Percentiles rank a stretch among this genome's conserved stretches.
These are phyloP conservation scores for Medicago truncatula DNA, from an alignment of 306 rosid genomes.

Conservation along the genomic window DNA sequence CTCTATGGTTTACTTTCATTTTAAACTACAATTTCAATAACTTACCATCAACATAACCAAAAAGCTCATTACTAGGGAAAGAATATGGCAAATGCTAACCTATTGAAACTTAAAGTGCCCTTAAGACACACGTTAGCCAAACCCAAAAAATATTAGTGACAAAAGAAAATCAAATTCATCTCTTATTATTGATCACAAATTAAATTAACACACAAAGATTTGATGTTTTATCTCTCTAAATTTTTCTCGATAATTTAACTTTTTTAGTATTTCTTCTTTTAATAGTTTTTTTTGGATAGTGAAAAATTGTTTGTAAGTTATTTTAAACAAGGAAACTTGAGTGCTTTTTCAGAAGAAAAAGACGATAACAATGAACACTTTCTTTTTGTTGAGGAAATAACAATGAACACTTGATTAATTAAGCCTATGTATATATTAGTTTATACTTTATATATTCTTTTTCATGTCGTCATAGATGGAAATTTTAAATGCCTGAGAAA, in stretches of 20 bases:
- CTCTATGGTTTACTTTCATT: constrained; percentile 29
- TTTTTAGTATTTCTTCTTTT: not conserved
- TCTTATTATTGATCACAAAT: not conserved
- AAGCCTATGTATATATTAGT: not conserved
- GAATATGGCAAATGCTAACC: too few species aligned
- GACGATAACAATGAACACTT: too few species aligned
- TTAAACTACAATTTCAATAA: constrained; percentile 29
- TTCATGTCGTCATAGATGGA: constrained; percentile 19
- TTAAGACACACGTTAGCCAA: too few species aligned
- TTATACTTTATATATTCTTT: not conserved
- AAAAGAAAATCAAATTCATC: not conserved
- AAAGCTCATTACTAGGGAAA: not conserved
- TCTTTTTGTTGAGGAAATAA: too few species aligned
- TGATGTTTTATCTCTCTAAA: not conserved
- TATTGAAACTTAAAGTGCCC: too few species aligned
- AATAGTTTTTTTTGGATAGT: not conserved
- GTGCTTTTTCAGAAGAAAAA: too few species aligned
- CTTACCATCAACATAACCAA: not conserved
- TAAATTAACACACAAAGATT: not conserved
- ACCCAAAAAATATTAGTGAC: too few species aligned
- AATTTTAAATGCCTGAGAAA: constrained; percentile 25
- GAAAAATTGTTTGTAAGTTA: not conserved
- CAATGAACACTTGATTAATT: too few species aligned
- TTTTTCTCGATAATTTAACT: not conserved
- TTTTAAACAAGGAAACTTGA: constrained; percentile 6